Percentiles rank a stretch among this genome's conserved stretches.
Evolutionary conservation across 306 rosid species (phyloP).

Genomic region (Cucumis melo): DNA sequence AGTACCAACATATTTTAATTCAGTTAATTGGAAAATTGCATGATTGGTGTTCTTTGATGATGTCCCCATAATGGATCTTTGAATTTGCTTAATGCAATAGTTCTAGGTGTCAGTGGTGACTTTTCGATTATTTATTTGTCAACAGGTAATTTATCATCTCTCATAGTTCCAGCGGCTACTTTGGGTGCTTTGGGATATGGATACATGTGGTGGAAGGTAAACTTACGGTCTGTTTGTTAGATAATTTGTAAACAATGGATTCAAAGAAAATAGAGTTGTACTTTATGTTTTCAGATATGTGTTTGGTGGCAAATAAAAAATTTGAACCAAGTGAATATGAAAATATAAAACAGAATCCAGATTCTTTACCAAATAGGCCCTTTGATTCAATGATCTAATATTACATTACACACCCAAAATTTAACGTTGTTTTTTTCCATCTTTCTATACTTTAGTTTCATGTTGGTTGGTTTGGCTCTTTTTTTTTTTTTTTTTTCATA

Average conservation of each 20-base stretch:
- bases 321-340: too few species aligned
- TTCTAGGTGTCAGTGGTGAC: neutral
- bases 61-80: neutral
- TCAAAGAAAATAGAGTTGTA: too few species aligned
- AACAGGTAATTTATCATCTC: constrained; percentile 61
- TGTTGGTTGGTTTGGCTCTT: neutral
- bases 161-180: constrained; percentile 66
- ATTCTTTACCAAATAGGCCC: too few species aligned
- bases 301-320: too few species aligned
- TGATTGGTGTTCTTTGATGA: neutral
- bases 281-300: too few species aligned
- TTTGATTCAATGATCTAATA: neutral
- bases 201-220: constrained; percentile 98
- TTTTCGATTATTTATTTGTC: neutral
- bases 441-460: constrained; percentile 3
- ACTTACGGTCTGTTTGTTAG: neutral
- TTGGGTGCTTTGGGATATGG: constrained; percentile 80
- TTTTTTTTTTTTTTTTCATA: neutral
- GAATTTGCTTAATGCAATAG: neutral
- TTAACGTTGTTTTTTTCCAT: neutral
- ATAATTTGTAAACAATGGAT: too few species aligned
- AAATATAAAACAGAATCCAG: too few species aligned
- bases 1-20: neutral
- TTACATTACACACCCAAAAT: neutral
- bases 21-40: neutral